Evolutionary conservation across 441 rosid species (phyloP), one percentile per base, ranked within the genome.

Genomic region (Bruguiera hainesii): DNA sequence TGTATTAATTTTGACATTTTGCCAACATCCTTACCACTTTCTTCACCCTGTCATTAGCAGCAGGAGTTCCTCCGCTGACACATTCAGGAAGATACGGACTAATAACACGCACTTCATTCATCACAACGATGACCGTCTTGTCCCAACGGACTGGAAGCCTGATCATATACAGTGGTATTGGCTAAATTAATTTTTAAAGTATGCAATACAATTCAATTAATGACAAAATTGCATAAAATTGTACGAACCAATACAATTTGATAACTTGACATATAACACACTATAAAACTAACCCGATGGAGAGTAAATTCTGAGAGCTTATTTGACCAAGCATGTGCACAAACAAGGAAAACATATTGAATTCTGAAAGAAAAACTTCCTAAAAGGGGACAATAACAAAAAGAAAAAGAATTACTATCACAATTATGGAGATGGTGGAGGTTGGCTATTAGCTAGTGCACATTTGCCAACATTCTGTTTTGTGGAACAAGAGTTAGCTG

Each of bases 81-180:
- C 80, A 84, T 66, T 88, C 91, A 3, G 98, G 82, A 55, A 84
- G 83, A 81, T 94, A 94, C 0, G 98, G 98, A 78, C 90, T 89
- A 78, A 78, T 77, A 58, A 94, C 97, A 31, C 95, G 89, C 64
- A 94, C 98, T 78, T 91, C 93, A 68, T 88, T 80, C 96, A 89
- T 82, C 74, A 93, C 97, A 75, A 93, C 85, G 26, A 93, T 91
- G 76, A 70, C 84, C 30, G 92, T 84, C 82, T 91, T 89, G 67
- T 93, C 98, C 98, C 98, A 91, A 66, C 88, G 87, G 65, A 93
- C 98, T 31, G 98, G 97, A 77, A 89, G 96, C 86, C 97, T 91
- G 84, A 33, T 68, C 29, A 53, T 26, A 39, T n/a, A 64, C 61
- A 71, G 39, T 66, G 58, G 68, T 39, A 46, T 66, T 52, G 59